Base-by-base conservation (phyloP, 345 rosid species). In the Adansonia digitata region DNA sequence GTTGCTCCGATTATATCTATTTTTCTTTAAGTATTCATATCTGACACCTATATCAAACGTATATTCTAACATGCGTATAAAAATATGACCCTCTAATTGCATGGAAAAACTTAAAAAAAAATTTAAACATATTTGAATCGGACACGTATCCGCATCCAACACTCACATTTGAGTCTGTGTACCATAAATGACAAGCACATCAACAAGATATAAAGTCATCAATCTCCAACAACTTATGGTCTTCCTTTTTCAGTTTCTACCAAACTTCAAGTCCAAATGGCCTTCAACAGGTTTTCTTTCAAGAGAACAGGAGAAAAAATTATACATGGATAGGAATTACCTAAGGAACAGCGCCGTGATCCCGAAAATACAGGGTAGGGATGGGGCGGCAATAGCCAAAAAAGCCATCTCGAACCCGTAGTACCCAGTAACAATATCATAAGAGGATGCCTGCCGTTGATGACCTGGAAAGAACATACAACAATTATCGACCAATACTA, bases 321-420 rank as follows among this genome's bases (percentile, higher is more conserved):
- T 43, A 42, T 42, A n/a, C n/a, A 9, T 2, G 18, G 1, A 8
- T 18, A 12, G 48, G 37, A 67, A 64, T 76, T 82, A 92, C 98
- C 98, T 92, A 13, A 79, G 8, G 75, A 94, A 94, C 55, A 94
- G 86, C 66, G 98, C 97, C 26, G 97, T 91, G 66, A 94, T 82
- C 51, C 97, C 97, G 49, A 91, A 86, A 49, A 91, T n/a, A 81
- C 82, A 91, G 0, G 97, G 97, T 77, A 91, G 75, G 46, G 97
- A 82, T 57, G 94, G 90, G 73, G 86, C 84, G 3, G 85, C 86
- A 45, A 88, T 55, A 59, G 94, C 94, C 87, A 92, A 78, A 81
- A 86, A 69, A 14, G 83, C 86, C 94, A 91, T 92, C 77, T 91
- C 94, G 39, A 86, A 60, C 80, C 97, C 92, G 65, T 94, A 92